Conservation (phyloP, 2,329 filamentous ascomycete genomes). For the Trichoderma simmonsii region DNA sequence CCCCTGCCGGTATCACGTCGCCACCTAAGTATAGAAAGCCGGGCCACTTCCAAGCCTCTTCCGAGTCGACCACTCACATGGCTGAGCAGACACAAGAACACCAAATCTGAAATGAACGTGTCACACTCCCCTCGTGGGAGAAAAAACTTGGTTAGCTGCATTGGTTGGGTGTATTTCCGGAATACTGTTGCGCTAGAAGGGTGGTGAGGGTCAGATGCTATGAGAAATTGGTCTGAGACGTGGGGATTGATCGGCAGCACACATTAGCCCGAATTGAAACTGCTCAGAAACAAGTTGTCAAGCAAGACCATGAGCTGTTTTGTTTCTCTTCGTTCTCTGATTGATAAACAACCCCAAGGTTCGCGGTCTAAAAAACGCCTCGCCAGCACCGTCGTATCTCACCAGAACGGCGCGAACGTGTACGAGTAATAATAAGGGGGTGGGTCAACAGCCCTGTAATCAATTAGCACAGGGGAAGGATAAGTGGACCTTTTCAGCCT, state of each 20-base stretch:
- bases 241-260: background rate
- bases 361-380: background rate
- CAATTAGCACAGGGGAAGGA: background rate
- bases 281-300: background rate
- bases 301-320: background rate
- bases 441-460: background rate
- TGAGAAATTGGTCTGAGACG: background rate
- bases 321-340: background rate
- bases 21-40: slow-evolving; percentile 1
- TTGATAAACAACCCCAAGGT: background rate
- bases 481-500: background rate
- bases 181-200: background rate
- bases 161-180: background rate
- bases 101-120: background rate
- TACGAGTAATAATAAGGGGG: background rate
- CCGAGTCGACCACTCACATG: background rate
- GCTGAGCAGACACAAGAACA: background rate
- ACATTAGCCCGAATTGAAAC: background rate
- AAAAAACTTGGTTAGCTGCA: background rate
- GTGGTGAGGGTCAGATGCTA: background rate
- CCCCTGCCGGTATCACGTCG: background rate
- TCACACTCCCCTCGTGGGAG: background rate
- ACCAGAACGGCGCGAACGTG: background rate
- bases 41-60: background rate
- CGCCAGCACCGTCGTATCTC: background rate